These are phyloP conservation scores for Aspergillus puulaauensis DNA, from an alignment of 2,329 filamentous ascomycete species.

Conservation along the genomic window DNA sequence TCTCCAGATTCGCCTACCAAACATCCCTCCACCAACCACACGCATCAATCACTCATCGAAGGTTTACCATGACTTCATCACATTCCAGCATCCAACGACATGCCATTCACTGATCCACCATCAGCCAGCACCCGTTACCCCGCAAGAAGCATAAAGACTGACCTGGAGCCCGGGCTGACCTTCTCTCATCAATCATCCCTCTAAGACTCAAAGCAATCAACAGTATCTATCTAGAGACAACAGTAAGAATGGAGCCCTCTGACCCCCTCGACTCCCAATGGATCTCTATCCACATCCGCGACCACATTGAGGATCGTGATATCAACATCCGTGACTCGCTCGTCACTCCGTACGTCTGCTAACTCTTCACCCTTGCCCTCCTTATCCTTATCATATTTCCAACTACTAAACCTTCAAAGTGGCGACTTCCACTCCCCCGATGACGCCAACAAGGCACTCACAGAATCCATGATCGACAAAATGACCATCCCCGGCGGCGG, in stretches of 20 bases:
- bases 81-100: neutral
- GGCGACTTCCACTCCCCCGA: slow-evolving; percentile 29
- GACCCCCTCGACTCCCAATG: slow-evolving; percentile 8
- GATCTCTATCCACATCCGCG: slow-evolving; percentile 12
- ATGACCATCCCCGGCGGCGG: slow-evolving; percentile 28
- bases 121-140: neutral
- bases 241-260: slow-evolving; percentile 1
- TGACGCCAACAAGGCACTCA: slow-evolving; percentile 23
- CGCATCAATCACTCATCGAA: neutral
- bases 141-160: slow-evolving; percentile 1
- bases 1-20: slow-evolving; percentile 1
- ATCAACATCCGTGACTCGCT: slow-evolving; percentile 6
- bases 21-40: neutral
- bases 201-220: neutral
- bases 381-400: neutral
- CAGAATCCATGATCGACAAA: slow-evolving; percentile 31
- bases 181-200: neutral
- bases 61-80: slow-evolving; percentile 8
- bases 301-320: slow-evolving; percentile 1
- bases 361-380: neutral
- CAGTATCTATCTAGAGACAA: neutral
- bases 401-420: slow-evolving; percentile 10
- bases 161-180: neutral
- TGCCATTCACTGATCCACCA: neutral
- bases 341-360: neutral